Evolutionary conservation across 257 asterid species (phyloP).

Genomic region (Solanum sitiens): DNA sequence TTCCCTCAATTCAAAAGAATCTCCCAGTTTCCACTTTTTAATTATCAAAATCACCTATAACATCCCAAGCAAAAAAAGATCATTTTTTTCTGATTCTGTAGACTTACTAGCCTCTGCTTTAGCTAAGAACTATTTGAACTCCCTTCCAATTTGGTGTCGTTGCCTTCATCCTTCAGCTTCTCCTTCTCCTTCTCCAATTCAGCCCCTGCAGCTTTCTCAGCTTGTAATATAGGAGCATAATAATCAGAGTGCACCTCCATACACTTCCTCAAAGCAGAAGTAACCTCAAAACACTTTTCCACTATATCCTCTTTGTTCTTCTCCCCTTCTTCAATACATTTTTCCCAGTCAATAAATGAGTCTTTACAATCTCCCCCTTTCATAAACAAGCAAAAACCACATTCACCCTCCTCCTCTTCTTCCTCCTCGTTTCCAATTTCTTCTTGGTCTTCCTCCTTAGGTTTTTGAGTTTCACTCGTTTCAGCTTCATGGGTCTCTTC

Average conservation of each 20-base stretch:
- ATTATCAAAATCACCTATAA: background rate
- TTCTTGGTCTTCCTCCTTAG: constrained; percentile 3
- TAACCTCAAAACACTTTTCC: constrained; percentile 49
- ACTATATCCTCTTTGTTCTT: constrained; percentile 46
- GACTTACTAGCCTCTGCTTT: constrained; percentile 6
- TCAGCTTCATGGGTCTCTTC: constrained; percentile 13
- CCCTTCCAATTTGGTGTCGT: constrained; percentile 3
- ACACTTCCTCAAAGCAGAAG: constrained; percentile 52
- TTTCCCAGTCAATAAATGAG: constrained; percentile 53
- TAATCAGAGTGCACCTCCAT: constrained; percentile 73
- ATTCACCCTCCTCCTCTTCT: constrained; percentile 61
- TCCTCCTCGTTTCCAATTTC: constrained; percentile 8
- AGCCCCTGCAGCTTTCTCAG: constrained; percentile 53
- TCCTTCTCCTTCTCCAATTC: constrained; percentile 41
- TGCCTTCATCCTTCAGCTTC: constrained; percentile 18
- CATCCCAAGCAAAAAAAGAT: background rate
- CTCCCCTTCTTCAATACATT: constrained; percentile 66
- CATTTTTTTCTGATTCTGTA: background rate
- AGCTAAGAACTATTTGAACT: constrained; percentile 10
- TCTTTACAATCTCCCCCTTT: constrained; percentile 81
- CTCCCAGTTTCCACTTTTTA: constrained; percentile 2
- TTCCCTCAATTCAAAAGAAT: constrained; percentile 12
- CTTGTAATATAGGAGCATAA: constrained; percentile 57
- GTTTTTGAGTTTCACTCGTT: background rate
- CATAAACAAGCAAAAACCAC: constrained; percentile 84